These are phyloP conservation scores for Climacium dendroides DNA, from an alignment of 225 moss, liverwort and hornwort genomes.

Conservation along the genomic window DNA sequence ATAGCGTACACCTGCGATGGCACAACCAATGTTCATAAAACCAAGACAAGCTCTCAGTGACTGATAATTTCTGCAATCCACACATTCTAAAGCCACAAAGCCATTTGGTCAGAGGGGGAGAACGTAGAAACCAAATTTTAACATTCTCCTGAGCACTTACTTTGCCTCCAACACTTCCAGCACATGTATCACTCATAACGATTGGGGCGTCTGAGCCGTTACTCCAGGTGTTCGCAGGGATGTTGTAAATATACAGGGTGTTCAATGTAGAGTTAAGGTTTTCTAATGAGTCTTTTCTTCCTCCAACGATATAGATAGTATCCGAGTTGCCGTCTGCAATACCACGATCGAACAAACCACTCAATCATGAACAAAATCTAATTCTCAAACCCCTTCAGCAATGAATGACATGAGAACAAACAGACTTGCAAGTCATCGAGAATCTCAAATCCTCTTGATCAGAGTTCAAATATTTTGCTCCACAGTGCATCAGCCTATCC, in stretches of 20 bases:
- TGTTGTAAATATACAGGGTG: slow-evolving; percentile 41
- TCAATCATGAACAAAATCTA: neutral
- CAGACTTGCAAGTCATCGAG: neutral
- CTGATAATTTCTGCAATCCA: neutral
- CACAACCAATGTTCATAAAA: neutral
- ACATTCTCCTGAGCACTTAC: neutral
- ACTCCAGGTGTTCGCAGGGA: slow-evolving; percentile 35
- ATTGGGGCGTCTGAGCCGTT: slow-evolving; percentile 27
- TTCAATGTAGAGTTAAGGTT: neutral
- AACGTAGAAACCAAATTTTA: neutral
- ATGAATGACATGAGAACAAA: neutral
- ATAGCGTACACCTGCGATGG: slow-evolving; percentile 58
- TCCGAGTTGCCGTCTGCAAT: slow-evolving; percentile 27
- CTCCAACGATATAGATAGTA: slow-evolving; percentile 74
- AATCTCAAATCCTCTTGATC: neutral
- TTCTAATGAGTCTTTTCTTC: slow-evolving; percentile 24
- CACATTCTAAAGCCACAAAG: neutral
- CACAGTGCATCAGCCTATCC: neutral
- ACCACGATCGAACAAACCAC: neutral
- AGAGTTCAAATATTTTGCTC: neutral
- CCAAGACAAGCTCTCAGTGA: neutral
- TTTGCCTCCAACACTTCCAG: slow-evolving; percentile 60
- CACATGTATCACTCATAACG: slow-evolving; percentile 59
- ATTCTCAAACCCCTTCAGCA: neutral
- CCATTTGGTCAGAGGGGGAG: neutral